phyloP scores from a whole-genome alignment of 2,329 filamentous ascomycete genomes.

The Alternaria infectoria region DNA sequence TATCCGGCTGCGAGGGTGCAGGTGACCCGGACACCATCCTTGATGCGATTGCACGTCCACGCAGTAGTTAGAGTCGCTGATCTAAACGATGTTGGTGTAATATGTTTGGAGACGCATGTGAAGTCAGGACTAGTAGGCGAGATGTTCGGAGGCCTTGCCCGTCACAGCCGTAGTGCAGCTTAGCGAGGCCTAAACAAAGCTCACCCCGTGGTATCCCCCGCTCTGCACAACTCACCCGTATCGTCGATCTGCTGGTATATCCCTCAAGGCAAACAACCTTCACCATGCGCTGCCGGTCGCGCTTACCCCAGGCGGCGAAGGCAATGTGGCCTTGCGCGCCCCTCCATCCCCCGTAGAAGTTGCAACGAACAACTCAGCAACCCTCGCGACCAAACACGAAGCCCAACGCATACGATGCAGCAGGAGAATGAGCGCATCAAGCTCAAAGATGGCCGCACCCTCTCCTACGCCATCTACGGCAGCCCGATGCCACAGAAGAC shows the following conservation, averaged over 20 bases:
- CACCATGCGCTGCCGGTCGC: conserved; percentile 6
- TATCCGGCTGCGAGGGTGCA: not conserved
- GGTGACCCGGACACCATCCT: not conserved
- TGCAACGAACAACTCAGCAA: not conserved
- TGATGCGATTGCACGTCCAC: not conserved
- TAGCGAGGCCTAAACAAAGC: conserved; percentile 1
- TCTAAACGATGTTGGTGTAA: not conserved
- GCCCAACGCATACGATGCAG: conserved; percentile 4
- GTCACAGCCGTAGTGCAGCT: conserved; percentile 10
- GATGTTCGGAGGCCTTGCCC: conserved; percentile 7
- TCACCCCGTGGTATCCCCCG: conserved; percentile 9
- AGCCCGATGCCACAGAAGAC: conserved; percentile 47
- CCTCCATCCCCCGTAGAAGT: not conserved
- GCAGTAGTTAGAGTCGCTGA: not conserved
- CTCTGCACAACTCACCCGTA: conserved; percentile 7
- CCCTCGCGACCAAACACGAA: not conserved
- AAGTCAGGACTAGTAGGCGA: conserved; percentile 7
- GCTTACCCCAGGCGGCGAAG: not conserved
- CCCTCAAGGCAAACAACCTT: conserved; percentile 1
- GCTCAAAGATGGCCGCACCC: conserved; percentile 47
- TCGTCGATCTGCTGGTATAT: conserved; percentile 10
- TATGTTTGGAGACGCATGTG: conserved; percentile 7
- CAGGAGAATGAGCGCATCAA: conserved; percentile 33
- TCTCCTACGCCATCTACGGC: conserved; percentile 56
- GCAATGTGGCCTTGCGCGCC: conserved; percentile 1